Evolutionary conservation across 371 early-diverging fungal genomes (phyloP), one percentile per base, ranked within the genome.

Genomic region (Mortierella polycephala): DNA sequence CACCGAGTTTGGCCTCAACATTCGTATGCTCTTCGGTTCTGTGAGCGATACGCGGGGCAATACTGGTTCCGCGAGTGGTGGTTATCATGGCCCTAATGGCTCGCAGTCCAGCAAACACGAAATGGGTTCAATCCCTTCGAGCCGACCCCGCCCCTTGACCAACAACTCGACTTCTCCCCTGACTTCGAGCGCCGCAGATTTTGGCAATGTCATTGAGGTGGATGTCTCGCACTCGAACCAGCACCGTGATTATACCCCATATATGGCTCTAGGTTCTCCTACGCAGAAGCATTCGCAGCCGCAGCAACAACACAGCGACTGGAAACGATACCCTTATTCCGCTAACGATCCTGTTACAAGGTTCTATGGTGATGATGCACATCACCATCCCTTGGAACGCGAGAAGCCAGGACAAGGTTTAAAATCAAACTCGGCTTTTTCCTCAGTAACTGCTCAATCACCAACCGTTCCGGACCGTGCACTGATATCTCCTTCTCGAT

Each of bases 1-100:
- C 54, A 72, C 80, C 20, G 80, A 79, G 54, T 79, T 79, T 64
- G 80, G 80, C 5, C 69, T 79, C 52, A 79, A 73, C 57, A 79
- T 79, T 52, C 73, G 80, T 0, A 79, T 65, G 60, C 63, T 79
- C 18, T 79, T 79, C 51, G 67, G 60, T 23, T 56, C 71, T 5
- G 71, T 66, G 46, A 42, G 40, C 14, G 67, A 71, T 0, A 55
- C 56, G 12, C 57, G 39, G 14, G 42, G 53, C 16, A n/a, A 52
- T 0, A 58, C 71, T 3, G 67, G 49, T 18, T 54, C 37, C n/a
- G 16, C 37, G 18, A 67, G 61, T 41, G 55, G 23, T 2, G 61
- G 61, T 13, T 50, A 39, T 8, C 49, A 14, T 13, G 50, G 53
- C 5, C 67, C 53, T 47, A n/a, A 66, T 46, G 67, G 61, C 18